phyloP scores from a whole-genome alignment of 1,139 yeast genomes.

The Suhomyces bolitotheri region DNA sequence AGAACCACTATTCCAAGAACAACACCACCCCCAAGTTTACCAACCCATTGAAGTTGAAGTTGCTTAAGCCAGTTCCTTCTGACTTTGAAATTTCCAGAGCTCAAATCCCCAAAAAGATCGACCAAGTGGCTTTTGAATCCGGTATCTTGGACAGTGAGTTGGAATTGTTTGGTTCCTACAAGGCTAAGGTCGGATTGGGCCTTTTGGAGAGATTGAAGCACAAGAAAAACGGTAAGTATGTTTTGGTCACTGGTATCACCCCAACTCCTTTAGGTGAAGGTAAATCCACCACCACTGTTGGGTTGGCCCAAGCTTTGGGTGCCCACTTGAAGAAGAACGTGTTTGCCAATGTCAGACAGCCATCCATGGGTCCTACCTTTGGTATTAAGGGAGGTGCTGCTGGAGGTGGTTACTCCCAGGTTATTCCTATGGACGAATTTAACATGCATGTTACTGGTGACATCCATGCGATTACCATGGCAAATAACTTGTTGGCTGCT shows the following conservation, averaged over 20 bases:
- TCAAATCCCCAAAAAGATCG: slow-evolving; percentile 68
- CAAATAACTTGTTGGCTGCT: slow-evolving; percentile 77
- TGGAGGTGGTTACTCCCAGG: slow-evolving; percentile 85
- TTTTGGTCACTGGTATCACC: slow-evolving; percentile 78
- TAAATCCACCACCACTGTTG: slow-evolving; percentile 78
- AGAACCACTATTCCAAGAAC: slow-evolving; percentile 47
- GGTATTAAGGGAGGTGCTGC: slow-evolving; percentile 92
- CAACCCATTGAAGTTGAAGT: slow-evolving; percentile 51
- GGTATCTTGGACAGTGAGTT: slow-evolving; percentile 63
- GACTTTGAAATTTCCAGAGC: slow-evolving; percentile 75
- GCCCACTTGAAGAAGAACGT: slow-evolving; percentile 70
- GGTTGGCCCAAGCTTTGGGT: slow-evolving; percentile 76
- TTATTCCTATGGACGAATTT: slow-evolving; percentile 86
- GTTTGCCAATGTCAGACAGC: slow-evolving; percentile 80
- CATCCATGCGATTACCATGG: slow-evolving; percentile 79
- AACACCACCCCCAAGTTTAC: slow-evolving; percentile 53
- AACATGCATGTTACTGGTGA: slow-evolving; percentile 86
- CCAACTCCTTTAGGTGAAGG: slow-evolving; percentile 87
- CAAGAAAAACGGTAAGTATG: slow-evolving; percentile 63
- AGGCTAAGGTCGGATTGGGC: slow-evolving; percentile 72
- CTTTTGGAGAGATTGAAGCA: slow-evolving; percentile 68
- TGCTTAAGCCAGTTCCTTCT: slow-evolving; percentile 65
- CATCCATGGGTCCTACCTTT: slow-evolving; percentile 86
- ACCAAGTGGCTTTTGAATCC: slow-evolving; percentile 61
- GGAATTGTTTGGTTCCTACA: slow-evolving; percentile 71